These are phyloP conservation scores for Coemansia sp. DNA, from an alignment of 192 early-diverging fungal genomes.

Conservation along the genomic window DNA sequence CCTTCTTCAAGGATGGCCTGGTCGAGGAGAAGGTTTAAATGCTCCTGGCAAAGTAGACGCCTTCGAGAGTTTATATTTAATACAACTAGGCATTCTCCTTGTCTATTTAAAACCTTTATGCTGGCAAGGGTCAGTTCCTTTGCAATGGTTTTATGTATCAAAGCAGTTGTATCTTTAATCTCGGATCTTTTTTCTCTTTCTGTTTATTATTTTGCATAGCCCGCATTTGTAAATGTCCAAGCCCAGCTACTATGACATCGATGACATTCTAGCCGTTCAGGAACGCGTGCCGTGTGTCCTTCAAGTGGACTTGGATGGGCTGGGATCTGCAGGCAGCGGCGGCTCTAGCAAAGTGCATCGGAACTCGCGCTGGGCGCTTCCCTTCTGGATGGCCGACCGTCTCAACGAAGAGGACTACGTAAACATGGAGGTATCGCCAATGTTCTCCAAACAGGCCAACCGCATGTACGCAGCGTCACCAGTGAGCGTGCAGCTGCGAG, in stretches of 20 bases:
- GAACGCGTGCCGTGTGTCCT: conserved; percentile 52
- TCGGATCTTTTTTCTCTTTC: too few species aligned
- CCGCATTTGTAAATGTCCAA: conserved; percentile 23
- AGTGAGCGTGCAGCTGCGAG: conserved; percentile 47
- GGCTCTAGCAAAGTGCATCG: conserved; percentile 49
- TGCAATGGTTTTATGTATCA: too few species aligned
- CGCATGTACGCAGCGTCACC: conserved; percentile 55
- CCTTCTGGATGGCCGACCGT: conserved; percentile 56
- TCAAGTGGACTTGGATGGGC: conserved; percentile 48
- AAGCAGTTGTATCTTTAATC: too few species aligned
- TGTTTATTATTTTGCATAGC: not conserved
- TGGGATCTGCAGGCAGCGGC: conserved; percentile 46
- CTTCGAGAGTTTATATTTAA: not conserved
- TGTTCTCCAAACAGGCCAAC: conserved; percentile 50
- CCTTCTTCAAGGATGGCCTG: conserved; percentile 88
- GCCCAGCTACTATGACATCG: conserved; percentile 51
- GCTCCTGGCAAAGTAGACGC: not conserved
- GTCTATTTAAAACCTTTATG: too few species aligned
- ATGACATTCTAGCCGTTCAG: conserved; percentile 51
- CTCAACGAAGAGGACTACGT: conserved; percentile 52
- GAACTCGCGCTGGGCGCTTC: conserved; percentile 49
- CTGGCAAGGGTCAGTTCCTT: too few species aligned
- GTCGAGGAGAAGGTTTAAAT: conserved; percentile 67
- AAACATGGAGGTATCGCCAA: conserved; percentile 45
- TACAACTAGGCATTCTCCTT: not conserved